Evolutionary conservation across 2,329 filamentous ascomycete species (phyloP).

Genomic region (Nectriaceae sp.): DNA sequence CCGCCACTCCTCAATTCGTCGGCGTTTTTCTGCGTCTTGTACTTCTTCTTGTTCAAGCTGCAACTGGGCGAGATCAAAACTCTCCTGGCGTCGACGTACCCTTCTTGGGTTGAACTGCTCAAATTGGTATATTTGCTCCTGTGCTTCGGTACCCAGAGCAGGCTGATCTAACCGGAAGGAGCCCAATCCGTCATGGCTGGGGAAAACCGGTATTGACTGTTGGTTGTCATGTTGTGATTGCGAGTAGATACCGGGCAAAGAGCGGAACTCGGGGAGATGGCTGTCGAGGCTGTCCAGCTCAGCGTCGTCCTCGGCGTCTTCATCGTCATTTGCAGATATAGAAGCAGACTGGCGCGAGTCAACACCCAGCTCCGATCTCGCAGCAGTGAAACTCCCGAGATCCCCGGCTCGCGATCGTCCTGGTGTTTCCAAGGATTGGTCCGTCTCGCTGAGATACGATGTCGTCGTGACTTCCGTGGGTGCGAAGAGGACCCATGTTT

Average conservation of each 20-base stretch:
- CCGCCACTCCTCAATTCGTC: conserved; percentile 88
- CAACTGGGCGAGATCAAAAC: conserved; percentile 51
- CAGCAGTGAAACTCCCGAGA: conserved; percentile 75
- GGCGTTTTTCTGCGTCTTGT: conserved; percentile 72
- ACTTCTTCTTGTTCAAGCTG: conserved; percentile 55
- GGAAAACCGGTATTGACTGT: conserved; percentile 72
- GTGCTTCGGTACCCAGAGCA: conserved; percentile 57
- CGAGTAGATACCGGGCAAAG: conserved; percentile 45
- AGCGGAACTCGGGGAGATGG: conserved; percentile 84
- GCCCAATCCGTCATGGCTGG: conserved; percentile 87
- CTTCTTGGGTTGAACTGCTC: conserved; percentile 80
- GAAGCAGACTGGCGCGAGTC: conserved; percentile 43
- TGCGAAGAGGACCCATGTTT: conserved; percentile 97
- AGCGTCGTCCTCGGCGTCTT: conserved; percentile 62
- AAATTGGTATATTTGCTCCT: conserved; percentile 87
- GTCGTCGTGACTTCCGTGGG: conserved; percentile 67
- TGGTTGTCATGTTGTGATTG: conserved; percentile 26
- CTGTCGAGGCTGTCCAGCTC: conserved; percentile 94
- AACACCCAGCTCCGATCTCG: conserved; percentile 57
- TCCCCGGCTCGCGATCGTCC: conserved; percentile 77
- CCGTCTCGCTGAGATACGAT: conserved; percentile 68
- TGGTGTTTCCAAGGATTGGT: conserved; percentile 64
- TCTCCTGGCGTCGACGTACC: conserved; percentile 55
- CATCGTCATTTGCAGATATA: conserved; percentile 39
- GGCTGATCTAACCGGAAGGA: conserved; percentile 71